phyloP scores from a whole-genome alignment of 108 stramenopile genomes.

The Cyclotella distinguenda region DNA sequence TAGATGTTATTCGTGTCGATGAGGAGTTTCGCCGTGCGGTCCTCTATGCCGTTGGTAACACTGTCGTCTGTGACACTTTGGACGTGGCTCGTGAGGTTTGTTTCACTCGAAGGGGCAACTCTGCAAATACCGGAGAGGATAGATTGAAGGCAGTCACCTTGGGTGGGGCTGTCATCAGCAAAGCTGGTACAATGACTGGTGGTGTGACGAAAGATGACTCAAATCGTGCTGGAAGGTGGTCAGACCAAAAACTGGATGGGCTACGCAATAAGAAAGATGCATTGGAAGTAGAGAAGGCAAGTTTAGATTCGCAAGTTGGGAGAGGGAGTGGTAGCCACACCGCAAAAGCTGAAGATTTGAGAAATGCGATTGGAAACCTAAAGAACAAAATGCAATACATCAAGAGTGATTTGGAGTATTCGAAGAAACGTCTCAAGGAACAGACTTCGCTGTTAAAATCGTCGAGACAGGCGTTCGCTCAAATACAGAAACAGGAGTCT shows the following conservation, averaged over 20 bases:
- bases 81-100: conserved; percentile 89
- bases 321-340: conserved; percentile 46
- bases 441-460: conserved; percentile 62
- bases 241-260: conserved; percentile 69
- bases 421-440: conserved; percentile 70
- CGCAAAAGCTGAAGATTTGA: conserved; percentile 67
- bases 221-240: conserved; percentile 76
- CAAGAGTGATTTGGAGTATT: conserved; percentile 76
- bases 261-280: conserved; percentile 69
- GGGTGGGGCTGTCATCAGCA: conserved; percentile 92
- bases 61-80: conserved; percentile 93
- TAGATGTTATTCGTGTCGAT: conserved; percentile 90
- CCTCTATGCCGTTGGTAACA: conserved; percentile 91
- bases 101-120: conserved; percentile 50
- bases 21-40: conserved; percentile 80
- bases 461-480: conserved; percentile 47
- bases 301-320: conserved; percentile 60
- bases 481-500: conserved; percentile 49
- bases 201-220: conserved; percentile 77
- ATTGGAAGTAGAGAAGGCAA: conserved; percentile 67
- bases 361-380: conserved; percentile 68
- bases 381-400: conserved; percentile 72
- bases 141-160: conserved; percentile 95
- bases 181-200: conserved; percentile 98
- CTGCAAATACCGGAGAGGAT: conserved; percentile 36